phyloP scores from a whole-genome alignment of 1,139 yeast genomes.

The Saccharomyces pastorianus region DNA sequence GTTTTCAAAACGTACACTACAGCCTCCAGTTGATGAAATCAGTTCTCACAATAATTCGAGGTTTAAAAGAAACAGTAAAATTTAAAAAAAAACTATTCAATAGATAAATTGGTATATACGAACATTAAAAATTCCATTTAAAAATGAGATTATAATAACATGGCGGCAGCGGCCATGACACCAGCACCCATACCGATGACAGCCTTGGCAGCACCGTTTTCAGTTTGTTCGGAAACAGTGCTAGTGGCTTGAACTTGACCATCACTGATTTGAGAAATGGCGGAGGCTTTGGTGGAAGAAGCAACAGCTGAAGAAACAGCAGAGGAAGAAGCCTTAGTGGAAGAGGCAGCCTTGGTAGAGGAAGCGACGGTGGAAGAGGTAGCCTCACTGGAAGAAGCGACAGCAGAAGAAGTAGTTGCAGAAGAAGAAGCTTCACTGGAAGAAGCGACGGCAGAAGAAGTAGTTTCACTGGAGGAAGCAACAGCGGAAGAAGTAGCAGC shows the following conservation, averaged over 20 bases:
- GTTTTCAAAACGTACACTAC: neutral
- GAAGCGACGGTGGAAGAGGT: conserved; percentile 5
- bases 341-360: neutral
- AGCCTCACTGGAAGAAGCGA: conserved; percentile 13
- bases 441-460: neutral
- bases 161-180: conserved; percentile 5
- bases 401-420: neutral
- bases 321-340: neutral
- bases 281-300: neutral
- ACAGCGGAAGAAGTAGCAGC: neutral
- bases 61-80: neutral
- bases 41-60: neutral
- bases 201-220: conserved; percentile 4
- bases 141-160: conserved; percentile 1
- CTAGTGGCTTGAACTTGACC: conserved; percentile 4
- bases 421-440: conserved; percentile 8
- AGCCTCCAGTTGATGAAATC: neutral
- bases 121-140: neutral
- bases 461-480: conserved; percentile 8
- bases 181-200: conserved; percentile 8
- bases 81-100: too few species aligned
- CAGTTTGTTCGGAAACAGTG: conserved; percentile 3
- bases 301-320: neutral
- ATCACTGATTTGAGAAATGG: conserved; percentile 3
- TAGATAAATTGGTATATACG: neutral